These are phyloP conservation scores for Tetrapyrgos nigripes DNA, from an alignment of 1,284 basidiomycete genomes.

Conservation along the genomic window DNA sequence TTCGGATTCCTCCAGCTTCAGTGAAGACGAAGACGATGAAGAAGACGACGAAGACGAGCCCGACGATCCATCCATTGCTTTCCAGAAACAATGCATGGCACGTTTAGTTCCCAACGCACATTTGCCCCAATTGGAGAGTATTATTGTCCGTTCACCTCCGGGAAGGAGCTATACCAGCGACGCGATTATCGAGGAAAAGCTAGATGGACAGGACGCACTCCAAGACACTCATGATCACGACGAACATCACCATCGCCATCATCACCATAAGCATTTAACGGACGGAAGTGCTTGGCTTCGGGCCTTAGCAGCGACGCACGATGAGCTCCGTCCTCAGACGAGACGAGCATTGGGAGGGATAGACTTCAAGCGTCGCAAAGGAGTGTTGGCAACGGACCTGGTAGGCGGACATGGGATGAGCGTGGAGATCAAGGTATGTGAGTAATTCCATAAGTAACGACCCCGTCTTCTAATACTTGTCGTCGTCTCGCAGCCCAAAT, in stretches of 20 bases:
- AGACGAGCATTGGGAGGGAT: slow-evolving; percentile 63
- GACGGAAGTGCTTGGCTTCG: slow-evolving; percentile 8
- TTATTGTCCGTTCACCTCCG: slow-evolving; percentile 44
- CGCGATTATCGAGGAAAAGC: neutral
- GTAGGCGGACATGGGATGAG: slow-evolving; percentile 67
- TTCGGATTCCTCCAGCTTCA: slow-evolving; percentile 2
- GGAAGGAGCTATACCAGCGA: neutral
- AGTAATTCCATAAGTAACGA: neutral
- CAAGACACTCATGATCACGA: neutral
- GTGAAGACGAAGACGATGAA: slow-evolving; percentile 13
- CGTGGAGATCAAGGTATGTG: slow-evolving; percentile 86
- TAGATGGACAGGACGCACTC: neutral
- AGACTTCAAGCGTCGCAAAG: slow-evolving; percentile 60
- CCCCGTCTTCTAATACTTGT: neutral
- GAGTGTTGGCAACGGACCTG: slow-evolving; percentile 77
- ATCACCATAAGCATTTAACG: neutral
- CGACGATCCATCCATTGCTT: slow-evolving; percentile 67
- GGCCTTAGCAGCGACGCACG: slow-evolving; percentile 51
- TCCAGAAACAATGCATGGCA: slow-evolving; percentile 65
- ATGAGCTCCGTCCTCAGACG: slow-evolving; percentile 58
- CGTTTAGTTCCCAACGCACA: slow-evolving; percentile 62
- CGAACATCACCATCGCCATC: neutral
- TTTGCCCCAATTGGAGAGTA: slow-evolving; percentile 64
- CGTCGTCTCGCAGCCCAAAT: slow-evolving; percentile 86
- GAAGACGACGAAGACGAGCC: slow-evolving; percentile 43